Evolutionary conservation across 2,329 filamentous ascomycete genomes (phyloP).

Genomic region (Alternaria gaisen): DNA sequence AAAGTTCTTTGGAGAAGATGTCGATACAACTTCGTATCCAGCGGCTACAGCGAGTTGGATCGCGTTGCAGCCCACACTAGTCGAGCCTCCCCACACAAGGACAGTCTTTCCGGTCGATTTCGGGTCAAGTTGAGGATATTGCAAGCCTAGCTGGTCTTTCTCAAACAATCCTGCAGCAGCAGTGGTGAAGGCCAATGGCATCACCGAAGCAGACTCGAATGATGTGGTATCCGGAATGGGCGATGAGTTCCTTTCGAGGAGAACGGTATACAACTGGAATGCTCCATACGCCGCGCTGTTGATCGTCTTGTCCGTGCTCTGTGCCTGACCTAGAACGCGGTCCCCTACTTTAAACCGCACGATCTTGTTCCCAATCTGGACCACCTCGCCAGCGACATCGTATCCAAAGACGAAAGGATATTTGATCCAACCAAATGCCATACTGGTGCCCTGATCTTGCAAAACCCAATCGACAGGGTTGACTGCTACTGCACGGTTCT

Average conservation of each 20-base stretch:
- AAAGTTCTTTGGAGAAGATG: conserved; percentile 58
- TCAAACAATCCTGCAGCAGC: conserved; percentile 23
- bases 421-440: conserved; percentile 12
- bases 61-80: conserved; percentile 56
- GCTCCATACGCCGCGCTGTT: conserved; percentile 3
- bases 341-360: conserved; percentile 53
- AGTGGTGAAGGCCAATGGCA: conserved; percentile 35
- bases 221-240: conserved; percentile 59
- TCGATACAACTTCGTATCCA: conserved; percentile 56
- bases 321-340: conserved; percentile 50
- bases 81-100: conserved; percentile 58
- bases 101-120: conserved; percentile 49
- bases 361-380: conserved; percentile 53
- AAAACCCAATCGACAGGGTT: conserved; percentile 56
- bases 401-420: conserved; percentile 39
- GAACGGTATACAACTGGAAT: conserved; percentile 62
- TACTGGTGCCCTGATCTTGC: conserved; percentile 33
- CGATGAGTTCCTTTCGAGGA: conserved; percentile 57
- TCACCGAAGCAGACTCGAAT: conserved; percentile 57
- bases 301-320: conserved; percentile 13
- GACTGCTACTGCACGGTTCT: conserved; percentile 52
- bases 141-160: conserved; percentile 21
- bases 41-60: conserved; percentile 59
- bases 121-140: conserved; percentile 52
- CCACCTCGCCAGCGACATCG: conserved; percentile 56